phyloP scores from a whole-genome alignment of 2,329 filamentous ascomycete species.

The Drechslera avenae region DNA sequence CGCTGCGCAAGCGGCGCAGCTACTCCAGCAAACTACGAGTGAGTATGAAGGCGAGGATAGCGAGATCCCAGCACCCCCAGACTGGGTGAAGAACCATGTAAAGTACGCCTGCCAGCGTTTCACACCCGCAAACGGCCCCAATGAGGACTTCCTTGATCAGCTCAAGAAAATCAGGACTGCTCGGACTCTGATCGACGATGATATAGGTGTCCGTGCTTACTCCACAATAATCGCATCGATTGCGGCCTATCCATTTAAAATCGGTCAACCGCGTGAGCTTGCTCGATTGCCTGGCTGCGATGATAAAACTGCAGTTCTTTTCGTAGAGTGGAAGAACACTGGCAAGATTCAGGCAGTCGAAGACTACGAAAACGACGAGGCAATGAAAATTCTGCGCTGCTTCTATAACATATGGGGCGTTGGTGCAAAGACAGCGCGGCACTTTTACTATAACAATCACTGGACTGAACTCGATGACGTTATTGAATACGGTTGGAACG shows the following conservation, averaged over 20 bases:
- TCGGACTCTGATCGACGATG: slow-evolving; percentile 73
- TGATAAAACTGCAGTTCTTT: slow-evolving; percentile 76
- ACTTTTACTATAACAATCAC: slow-evolving; percentile 76
- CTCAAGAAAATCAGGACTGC: slow-evolving; percentile 75
- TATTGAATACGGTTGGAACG: slow-evolving; percentile 78
- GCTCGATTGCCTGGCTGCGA: slow-evolving; percentile 76
- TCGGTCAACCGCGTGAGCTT: slow-evolving; percentile 54
- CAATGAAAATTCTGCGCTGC: slow-evolving; percentile 65
- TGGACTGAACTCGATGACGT: slow-evolving; percentile 89
- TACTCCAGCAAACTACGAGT: slow-evolving; percentile 74
- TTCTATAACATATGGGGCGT: slow-evolving; percentile 96
- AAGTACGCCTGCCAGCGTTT: slow-evolving; percentile 81
- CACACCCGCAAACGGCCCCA: slow-evolving; percentile 72
- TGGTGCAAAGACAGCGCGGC: slow-evolving; percentile 75
- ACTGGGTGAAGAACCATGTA: slow-evolving; percentile 67
- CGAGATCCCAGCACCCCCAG: slow-evolving; percentile 69
- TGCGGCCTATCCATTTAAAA: slow-evolving; percentile 73
- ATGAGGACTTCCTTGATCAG: slow-evolving; percentile 73
- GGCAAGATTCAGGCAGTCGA: slow-evolving; percentile 67
- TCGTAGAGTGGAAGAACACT: slow-evolving; percentile 72
- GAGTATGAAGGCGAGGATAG: slow-evolving; percentile 68
- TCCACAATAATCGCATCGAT: slow-evolving; percentile 83
- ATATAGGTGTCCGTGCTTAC: slow-evolving; percentile 83
- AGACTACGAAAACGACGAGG: slow-evolving; percentile 67
- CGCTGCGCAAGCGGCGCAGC: slow-evolving; percentile 34